A percentile compares a stretch with the other conserved stretches of the same genome.
Conservation (phyloP, 1,284 basidiomycete genomes). For the Kwoniella shivajii region DNA sequence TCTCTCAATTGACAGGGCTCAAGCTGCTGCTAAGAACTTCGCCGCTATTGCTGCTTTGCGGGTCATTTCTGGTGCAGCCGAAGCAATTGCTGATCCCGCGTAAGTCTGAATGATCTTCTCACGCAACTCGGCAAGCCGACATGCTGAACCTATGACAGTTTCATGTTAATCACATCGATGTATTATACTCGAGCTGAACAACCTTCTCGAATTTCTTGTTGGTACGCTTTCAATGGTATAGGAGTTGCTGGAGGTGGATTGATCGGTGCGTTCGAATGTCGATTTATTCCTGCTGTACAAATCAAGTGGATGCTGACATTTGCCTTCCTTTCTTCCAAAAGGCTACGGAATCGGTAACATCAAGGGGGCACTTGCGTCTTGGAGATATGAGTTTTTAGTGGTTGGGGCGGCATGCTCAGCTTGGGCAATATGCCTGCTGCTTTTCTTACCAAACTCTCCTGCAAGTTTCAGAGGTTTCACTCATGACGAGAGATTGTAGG, state of each 20-base stretch:
- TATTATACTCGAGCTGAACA: slow-evolving; percentile 53
- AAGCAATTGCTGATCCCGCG: slow-evolving; percentile 56
- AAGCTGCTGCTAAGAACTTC: slow-evolving; percentile 57
- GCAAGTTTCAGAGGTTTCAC: slow-evolving; percentile 47
- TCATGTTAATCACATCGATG: slow-evolving; percentile 48
- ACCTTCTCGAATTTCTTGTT: slow-evolving; percentile 46
- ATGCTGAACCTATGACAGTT: no score
- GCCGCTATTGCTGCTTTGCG: slow-evolving; percentile 55
- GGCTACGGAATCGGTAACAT: slow-evolving; percentile 45
- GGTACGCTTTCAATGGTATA: slow-evolving; percentile 53
- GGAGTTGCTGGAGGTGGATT: slow-evolving; percentile 50
- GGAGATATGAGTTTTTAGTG: slow-evolving; percentile 55
- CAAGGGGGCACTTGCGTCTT: slow-evolving; percentile 47
- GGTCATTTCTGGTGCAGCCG: slow-evolving; percentile 55
- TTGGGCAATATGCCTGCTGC: slow-evolving; percentile 46
- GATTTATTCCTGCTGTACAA: neutral
- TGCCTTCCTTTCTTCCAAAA: neutral
- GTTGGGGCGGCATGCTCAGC: slow-evolving; percentile 48
- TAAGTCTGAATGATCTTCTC: no score
- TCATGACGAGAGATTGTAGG: slow-evolving; percentile 50
- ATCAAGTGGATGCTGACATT: neutral
- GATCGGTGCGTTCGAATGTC: slow-evolving; percentile 39
- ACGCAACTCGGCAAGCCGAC: no score
- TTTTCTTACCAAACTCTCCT: slow-evolving; percentile 51
- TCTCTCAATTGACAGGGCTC: slow-evolving; percentile 37